Percentiles rank a stretch among this genome's conserved stretches.
Conservation (phyloP, 352 stramenopile species). For the Phytophthora cryptogea region DNA sequence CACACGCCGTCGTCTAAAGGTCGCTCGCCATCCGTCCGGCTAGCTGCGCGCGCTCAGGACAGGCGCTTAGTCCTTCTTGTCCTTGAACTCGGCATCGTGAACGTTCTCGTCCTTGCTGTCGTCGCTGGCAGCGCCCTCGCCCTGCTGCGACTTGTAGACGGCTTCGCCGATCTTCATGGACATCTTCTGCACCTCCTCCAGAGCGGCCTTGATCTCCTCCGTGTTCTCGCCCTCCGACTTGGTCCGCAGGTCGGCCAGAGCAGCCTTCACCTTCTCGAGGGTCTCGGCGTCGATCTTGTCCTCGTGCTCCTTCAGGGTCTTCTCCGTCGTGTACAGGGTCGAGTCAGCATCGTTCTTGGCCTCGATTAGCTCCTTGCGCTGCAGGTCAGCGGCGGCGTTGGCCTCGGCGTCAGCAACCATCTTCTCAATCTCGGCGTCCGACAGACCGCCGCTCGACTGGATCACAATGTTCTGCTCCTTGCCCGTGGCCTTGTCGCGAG, state of each 20-base stretch:
- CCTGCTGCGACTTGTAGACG: conserved; percentile 95
- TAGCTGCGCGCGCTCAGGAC: conserved; percentile 19
- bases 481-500: conserved; percentile 97
- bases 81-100: conserved; percentile 97
- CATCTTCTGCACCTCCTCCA: conserved; percentile 92
- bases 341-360: conserved; percentile 97
- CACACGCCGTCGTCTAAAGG: conserved; percentile 38
- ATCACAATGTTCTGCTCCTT: conserved; percentile 99
- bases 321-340: conserved; percentile 95
- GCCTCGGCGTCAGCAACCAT: conserved; percentile 98
- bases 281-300: conserved; percentile 95
- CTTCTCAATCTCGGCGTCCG: conserved; percentile 96
- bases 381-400: conserved; percentile 94
- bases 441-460: conserved; percentile 94
- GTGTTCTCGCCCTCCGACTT: conserved; percentile 90
- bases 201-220: conserved; percentile 93
- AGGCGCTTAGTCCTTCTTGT: conserved; percentile 90
- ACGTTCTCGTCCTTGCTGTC: conserved; percentile 92
- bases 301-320: conserved; percentile 94
- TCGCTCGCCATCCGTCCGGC: conserved; percentile 24
- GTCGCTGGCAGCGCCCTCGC: conserved; percentile 46
- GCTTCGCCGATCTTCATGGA: conserved; percentile 98
- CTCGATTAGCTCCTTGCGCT: conserved; percentile 96
- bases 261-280: conserved; percentile 93
- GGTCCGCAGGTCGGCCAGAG: conserved; percentile 90